phyloP scores from a whole-genome alignment of 1,284 basidiomycete species.

The Hypsizygus ulmarius region DNA sequence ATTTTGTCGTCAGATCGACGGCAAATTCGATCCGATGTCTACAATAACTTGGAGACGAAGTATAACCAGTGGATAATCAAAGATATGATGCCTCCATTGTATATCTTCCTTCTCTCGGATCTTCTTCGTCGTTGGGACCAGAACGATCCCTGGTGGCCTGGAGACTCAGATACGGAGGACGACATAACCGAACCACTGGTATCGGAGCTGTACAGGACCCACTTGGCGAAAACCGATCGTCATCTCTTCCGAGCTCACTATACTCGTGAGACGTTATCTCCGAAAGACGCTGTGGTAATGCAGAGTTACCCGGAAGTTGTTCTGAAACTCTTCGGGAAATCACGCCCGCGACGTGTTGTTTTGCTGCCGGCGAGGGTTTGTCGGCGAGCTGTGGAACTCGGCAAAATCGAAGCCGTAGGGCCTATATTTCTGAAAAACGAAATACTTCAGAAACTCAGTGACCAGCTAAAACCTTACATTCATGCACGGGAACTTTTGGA shows the following conservation, averaged over 20 bases:
- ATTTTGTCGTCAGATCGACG: conserved; percentile 29
- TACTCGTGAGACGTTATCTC: conserved; percentile 2
- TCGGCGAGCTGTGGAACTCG: too few relatives aligned
- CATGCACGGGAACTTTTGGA: too few relatives aligned
- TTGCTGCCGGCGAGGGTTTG: too few relatives aligned
- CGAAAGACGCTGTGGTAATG: conserved; percentile 19
- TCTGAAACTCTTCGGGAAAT: not conserved
- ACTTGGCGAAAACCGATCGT: conserved; percentile 17
- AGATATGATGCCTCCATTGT: conserved; percentile 33
- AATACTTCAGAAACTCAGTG: too few relatives aligned
- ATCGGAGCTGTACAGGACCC: conserved; percentile 28
- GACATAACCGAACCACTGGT: conserved; percentile 19
- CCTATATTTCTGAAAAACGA: too few relatives aligned
- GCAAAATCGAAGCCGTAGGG: too few relatives aligned
- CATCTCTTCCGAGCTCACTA: conserved; percentile 16
- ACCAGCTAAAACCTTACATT: too few relatives aligned
- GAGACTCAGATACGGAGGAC: conserved; percentile 7
- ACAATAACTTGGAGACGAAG: conserved; percentile 31
- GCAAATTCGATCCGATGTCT: conserved; percentile 35
- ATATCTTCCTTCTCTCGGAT: conserved; percentile 33
- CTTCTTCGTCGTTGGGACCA: conserved; percentile 20
- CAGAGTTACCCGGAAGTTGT: conserved; percentile 12
- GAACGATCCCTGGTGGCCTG: conserved; percentile 34
- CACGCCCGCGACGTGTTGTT: too few relatives aligned
- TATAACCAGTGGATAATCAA: conserved; percentile 45